A percentile compares a stretch with the other conserved stretches of the same genome.
These are phyloP conservation scores for Gossypium gossypioides DNA, from an alignment of 441 rosid genomes.

Conservation along the genomic window DNA sequence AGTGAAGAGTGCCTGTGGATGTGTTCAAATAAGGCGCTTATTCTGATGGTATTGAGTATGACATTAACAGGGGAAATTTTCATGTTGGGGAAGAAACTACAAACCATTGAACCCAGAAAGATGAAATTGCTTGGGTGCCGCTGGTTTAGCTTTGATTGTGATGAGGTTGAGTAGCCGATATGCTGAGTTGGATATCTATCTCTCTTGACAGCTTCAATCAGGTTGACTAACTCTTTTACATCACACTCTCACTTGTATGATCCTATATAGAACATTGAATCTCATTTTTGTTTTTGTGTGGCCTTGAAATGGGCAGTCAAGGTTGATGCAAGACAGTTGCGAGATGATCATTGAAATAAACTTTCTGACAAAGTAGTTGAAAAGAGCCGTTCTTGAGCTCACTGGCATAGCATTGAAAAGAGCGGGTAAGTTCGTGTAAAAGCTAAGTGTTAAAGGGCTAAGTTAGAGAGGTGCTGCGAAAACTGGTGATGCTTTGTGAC, in stretches of 20 bases:
- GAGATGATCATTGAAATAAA: constrained; percentile 4
- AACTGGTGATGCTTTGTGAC: not conserved
- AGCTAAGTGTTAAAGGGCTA: too few relatives aligned
- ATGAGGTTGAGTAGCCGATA: not conserved
- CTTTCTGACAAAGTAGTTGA: not conserved
- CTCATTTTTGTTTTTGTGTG: constrained; percentile 13
- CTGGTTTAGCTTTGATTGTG: not conserved
- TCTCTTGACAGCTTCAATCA: constrained; percentile 7
- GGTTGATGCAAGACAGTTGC: not conserved
- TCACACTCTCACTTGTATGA: not conserved
- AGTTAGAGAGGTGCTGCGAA: too few relatives aligned
- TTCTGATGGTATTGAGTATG: constrained; percentile 9
- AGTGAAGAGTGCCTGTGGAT: not conserved
- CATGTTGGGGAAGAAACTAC: constrained; percentile 74
- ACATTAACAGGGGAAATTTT: constrained; percentile 37
- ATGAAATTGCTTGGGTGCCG: constrained; percentile 14
- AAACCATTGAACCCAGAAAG: constrained; percentile 35
- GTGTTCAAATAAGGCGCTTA: not conserved
- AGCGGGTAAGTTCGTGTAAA: not conserved
- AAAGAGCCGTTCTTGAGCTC: not conserved
- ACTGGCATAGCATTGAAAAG: not conserved
- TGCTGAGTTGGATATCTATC: not conserved
- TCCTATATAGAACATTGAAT: not conserved
- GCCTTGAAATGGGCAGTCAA: not conserved
- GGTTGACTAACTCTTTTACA: constrained; percentile 14